These are phyloP conservation scores for Areca catechu DNA, from an alignment of 176 grass and related monocot species.

Conservation along the genomic window DNA sequence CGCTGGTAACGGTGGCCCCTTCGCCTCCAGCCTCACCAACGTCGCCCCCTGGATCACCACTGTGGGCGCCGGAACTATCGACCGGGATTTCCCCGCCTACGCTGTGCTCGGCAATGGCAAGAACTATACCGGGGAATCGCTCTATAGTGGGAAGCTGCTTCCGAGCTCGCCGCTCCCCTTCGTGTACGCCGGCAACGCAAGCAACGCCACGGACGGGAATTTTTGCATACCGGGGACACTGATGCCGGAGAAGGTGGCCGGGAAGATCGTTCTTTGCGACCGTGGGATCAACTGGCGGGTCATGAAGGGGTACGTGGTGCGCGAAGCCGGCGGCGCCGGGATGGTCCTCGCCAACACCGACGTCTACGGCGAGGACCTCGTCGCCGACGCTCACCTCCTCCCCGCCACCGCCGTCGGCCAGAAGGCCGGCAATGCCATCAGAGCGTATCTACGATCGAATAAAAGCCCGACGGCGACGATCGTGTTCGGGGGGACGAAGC, in stretches of 20 bases:
- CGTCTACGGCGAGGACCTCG: conserved; percentile 73
- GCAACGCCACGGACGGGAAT: conserved; percentile 62
- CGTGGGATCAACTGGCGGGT: conserved; percentile 76
- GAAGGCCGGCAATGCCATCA: conserved; percentile 55
- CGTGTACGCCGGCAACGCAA: conserved; percentile 79
- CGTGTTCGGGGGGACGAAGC: conserved; percentile 60
- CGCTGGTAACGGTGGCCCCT: conserved; percentile 67
- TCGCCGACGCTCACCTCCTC: conserved; percentile 75
- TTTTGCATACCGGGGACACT: conserved; percentile 81
- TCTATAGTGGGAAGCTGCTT: conserved; percentile 66
- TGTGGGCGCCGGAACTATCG: conserved; percentile 72
- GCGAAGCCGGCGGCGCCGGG: conserved; percentile 58
- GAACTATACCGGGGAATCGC: conserved; percentile 66
- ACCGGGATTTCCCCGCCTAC: conserved; percentile 80
- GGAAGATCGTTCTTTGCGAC: conserved; percentile 93
- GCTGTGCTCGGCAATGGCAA: conserved; percentile 55
- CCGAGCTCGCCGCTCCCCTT: conserved; percentile 39
- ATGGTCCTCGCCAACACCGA: conserved; percentile 94
- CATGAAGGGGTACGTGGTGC: conserved; percentile 79
- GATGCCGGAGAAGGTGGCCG: conserved; percentile 69
- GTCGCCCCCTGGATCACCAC: conserved; percentile 97
- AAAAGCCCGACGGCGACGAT: conserved; percentile 59
- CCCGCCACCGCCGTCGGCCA: conserved; percentile 60
- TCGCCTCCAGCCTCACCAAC: conserved; percentile 56
- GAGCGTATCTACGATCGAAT: conserved; percentile 46